Conservation (phyloP, 257 asterid species). For the Solanum pimpinellifolium region DNA sequence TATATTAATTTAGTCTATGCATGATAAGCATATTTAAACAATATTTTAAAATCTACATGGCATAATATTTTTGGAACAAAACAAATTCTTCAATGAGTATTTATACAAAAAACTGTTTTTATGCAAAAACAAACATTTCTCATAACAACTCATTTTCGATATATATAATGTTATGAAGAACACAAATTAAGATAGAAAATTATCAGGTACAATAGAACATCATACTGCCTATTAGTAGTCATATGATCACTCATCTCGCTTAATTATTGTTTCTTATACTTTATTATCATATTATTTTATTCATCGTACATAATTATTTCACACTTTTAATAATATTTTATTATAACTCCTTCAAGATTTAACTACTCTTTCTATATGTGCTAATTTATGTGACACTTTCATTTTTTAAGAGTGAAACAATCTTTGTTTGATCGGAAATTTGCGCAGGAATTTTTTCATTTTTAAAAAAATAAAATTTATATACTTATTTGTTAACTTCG, state of each 20-base stretch:
- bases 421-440: too few relatives aligned
- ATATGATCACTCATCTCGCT: not conserved
- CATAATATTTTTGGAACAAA: not conserved
- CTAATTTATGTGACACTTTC: accelerated
- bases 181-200: not conserved
- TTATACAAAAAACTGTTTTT: not conserved
- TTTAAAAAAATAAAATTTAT: too few relatives aligned
- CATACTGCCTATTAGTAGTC: not conserved
- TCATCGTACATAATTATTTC: not conserved
- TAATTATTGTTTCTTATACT: not conserved
- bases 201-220: not conserved
- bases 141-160: not conserved
- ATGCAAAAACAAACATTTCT: not conserved
- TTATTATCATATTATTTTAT: not conserved
- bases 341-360: not conserved
- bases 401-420: accelerated
- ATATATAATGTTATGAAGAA: not conserved
- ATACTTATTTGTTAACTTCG: too few relatives aligned
- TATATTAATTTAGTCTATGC: too few relatives aligned
- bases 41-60: too few relatives aligned
- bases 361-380: not conserved
- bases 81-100: not conserved
- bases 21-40: too few relatives aligned
- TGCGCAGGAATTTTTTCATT: too few relatives aligned
- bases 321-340: not conserved